Evolutionary conservation across 2,329 filamentous ascomycete genomes (phyloP).

Genomic region (Penicillium fuscoglaucum): DNA sequence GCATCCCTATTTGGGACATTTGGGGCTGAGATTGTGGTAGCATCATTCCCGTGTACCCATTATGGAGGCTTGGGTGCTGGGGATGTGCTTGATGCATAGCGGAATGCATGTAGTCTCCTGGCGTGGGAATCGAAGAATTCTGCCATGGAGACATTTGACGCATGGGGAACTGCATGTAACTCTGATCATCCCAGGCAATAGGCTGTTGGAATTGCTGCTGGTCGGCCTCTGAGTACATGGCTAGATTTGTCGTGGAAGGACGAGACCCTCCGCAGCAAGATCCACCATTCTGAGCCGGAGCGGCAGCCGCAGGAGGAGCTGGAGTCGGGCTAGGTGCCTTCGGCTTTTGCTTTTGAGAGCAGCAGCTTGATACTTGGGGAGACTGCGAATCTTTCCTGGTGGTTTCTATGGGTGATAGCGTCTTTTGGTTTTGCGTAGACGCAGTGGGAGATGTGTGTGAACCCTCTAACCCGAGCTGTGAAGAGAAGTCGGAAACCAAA

Average conservation of each 20-base stretch:
- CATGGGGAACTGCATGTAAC: conserved; percentile 18
- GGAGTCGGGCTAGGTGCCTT: conserved; percentile 7
- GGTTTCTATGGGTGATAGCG: background rate
- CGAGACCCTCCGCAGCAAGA: conserved; percentile 33
- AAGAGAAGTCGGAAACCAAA: conserved; percentile 12
- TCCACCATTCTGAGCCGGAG: conserved; percentile 12
- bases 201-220: conserved; percentile 10
- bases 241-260: background rate
- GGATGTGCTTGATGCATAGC: background rate
- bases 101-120: conserved; percentile 17
- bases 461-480: conserved; percentile 10
- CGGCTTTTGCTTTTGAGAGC: conserved; percentile 23
- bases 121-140: conserved; percentile 16
- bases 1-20: background rate
- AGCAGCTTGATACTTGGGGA: conserved; percentile 26
- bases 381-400: background rate
- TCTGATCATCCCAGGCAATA: conserved; percentile 13
- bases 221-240: background rate
- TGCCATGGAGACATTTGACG: conserved; percentile 27
- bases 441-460: background rate
- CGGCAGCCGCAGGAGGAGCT: background rate
- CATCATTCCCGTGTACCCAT: conserved; percentile 6
- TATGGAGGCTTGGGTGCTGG: background rate
- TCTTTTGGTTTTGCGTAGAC: background rate
- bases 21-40: background rate